A percentile compares a stretch with the other conserved stretches of the same genome.
These are phyloP conservation scores for Podosphaera fusca DNA, from an alignment of 2,329 filamentous ascomycete genomes.

Conservation along the genomic window DNA sequence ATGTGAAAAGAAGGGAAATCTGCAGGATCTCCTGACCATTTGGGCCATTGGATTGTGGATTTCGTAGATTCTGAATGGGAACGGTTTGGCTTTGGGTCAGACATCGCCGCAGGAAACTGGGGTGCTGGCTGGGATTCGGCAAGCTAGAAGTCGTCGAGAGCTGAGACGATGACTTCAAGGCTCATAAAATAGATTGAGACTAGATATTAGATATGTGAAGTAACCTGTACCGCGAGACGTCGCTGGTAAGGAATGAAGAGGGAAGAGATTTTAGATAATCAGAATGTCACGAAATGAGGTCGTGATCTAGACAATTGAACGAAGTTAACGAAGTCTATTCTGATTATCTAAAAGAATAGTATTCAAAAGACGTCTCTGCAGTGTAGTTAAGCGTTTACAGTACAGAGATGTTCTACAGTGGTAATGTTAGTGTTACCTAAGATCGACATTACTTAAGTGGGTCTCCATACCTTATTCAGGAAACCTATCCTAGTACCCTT, in stretches of 20 bases:
- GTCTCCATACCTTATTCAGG: not conserved
- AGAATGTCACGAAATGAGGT: not conserved
- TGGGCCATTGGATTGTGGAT: too few species aligned
- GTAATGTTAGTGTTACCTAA: too few species aligned
- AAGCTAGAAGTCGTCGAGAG: not conserved
- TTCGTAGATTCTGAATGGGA: too few species aligned
- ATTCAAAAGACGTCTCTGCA: not conserved
- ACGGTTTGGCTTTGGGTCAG: too few species aligned
- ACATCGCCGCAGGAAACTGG: too few species aligned
- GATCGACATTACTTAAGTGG: too few species aligned
- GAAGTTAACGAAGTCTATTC: not conserved
- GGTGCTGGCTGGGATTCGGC: not conserved
- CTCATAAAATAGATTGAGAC: not conserved
- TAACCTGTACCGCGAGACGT: not conserved
- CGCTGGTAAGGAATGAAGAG: not conserved
- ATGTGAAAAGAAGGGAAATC: too few species aligned
- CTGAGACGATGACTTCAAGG: not conserved
- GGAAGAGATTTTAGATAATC: not conserved
- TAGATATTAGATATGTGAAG: too few species aligned
- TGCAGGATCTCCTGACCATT: too few species aligned
- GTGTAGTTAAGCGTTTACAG: too few species aligned
- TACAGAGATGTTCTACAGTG: too few species aligned
- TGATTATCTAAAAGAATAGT: not conserved
- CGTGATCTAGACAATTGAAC: not conserved
- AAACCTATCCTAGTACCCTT: not conserved